Evolutionary conservation across 1,284 basidiomycete genomes (phyloP), one percentile per base, ranked within the genome.

Genomic region (Singerocomus rubriflavus): DNA sequence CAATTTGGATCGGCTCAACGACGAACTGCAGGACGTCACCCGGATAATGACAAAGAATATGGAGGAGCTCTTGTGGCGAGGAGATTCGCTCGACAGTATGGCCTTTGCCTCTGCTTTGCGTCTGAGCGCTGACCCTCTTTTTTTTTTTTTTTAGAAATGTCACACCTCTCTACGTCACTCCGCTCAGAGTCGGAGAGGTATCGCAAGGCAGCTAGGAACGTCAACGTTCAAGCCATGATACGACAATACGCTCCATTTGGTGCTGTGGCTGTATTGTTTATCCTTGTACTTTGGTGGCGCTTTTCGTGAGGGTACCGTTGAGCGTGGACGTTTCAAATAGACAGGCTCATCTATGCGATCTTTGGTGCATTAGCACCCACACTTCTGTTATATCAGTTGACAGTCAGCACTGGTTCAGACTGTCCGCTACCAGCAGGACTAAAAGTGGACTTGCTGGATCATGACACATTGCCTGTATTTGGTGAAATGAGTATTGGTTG

Each of bases 21-120:
- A 95, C 65, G 96, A 99, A 60, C 74, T 99, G 46, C 93, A 96
- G 66, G 96, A 99, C 63, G 96, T 99, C 51, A 98, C 96, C 44
- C 78, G 92, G 60, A 98, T 99, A 72, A 99, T 99, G 97, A 98
- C 96, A n/a, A 99, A 99, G 76, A 99, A 99, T 69, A 99, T 99
- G 96, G 97, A 99, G 71, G 97, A 99, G 71, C 74, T 99, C 50
- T 74, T 99, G 34, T 98, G 95, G 96, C 79, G 96, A 68, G 96
- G 96, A 21, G 96, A 99, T 68, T 95, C 92, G 35, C 77, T 99
- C 54, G 96, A 98, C 69, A 82, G 95, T 94, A 64, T 61, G 88
- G 70, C 29, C 33, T 39, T 39, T 42, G 48, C 39, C 46, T 30
- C 10, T 38, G 1, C 4, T 32, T 46, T 37, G 38, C 39, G 33